Conservation (phyloP, 495 filamentous ascomycete genomes). For the Bacidia rubella region DNA sequence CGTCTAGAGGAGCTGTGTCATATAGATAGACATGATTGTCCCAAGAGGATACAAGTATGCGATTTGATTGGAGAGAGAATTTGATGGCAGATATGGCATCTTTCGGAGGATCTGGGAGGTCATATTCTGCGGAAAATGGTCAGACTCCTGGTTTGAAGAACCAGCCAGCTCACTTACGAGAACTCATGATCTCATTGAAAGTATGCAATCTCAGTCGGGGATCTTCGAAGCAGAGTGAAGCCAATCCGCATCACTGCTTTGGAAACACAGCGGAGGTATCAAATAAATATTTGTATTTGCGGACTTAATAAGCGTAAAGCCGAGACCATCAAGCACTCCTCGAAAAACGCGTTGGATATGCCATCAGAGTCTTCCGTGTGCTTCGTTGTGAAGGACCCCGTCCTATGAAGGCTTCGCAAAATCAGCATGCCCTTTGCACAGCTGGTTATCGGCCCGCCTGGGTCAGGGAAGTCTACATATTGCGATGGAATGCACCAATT, state of each 20-base stretch:
- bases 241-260: too few species aligned
- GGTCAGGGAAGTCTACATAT: conserved; percentile 91
- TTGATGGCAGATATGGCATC: conserved; percentile 79
- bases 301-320: too few species aligned
- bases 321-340: too few species aligned
- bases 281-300: too few species aligned
- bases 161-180: not conserved
- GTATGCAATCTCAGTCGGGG: too few species aligned
- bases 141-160: not conserved
- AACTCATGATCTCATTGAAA: not conserved
- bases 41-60: conserved; percentile 85
- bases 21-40: conserved; percentile 87
- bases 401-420: not conserved
- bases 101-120: conserved; percentile 60
- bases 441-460: conserved; percentile 83
- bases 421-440: conserved; percentile 48
- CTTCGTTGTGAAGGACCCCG: not conserved
- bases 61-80: conserved; percentile 61
- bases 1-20: conserved; percentile 50
- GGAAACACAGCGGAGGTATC: too few species aligned
- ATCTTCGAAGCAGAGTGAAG: too few species aligned
- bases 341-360: too few species aligned
- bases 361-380: not conserved
- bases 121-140: conserved; percentile 37
- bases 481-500: conserved; percentile 99